phyloP scores from a whole-genome alignment of 129 eudicot genomes.

The Centella asiatica region DNA sequence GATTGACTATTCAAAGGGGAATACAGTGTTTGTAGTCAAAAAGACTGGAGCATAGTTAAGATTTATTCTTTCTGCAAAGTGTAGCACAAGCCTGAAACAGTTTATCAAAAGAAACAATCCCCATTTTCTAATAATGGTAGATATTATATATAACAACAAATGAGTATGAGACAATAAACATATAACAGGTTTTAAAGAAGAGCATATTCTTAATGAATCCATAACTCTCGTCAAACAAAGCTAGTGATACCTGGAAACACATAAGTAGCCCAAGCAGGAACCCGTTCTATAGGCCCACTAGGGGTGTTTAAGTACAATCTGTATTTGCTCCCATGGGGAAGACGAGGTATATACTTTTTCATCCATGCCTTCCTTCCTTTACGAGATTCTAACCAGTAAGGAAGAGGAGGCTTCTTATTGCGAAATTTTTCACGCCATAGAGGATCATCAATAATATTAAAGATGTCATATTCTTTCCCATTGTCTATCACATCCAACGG shows the following conservation, averaged over 20 bases:
- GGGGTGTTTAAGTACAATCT: conserved; percentile 91
- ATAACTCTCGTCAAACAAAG: not conserved
- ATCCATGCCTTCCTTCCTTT: conserved; percentile 93
- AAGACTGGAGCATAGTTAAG: not conserved
- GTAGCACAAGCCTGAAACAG: not conserved
- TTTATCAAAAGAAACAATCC: not conserved
- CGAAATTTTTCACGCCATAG: conserved; percentile 58
- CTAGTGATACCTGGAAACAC: conserved; percentile 77
- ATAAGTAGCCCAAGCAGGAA: conserved; percentile 98
- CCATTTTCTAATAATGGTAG: not conserved
- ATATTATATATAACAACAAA: not conserved
- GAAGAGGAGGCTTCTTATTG: conserved; percentile 68
- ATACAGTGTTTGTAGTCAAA: not conserved
- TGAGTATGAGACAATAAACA: not conserved
- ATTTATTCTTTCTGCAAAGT: not conserved
- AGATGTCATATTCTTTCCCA: conserved; percentile 66
- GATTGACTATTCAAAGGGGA: not conserved
- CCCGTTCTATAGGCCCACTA: conserved; percentile 80
- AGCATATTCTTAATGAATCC: not conserved
- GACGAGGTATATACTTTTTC: conserved; percentile 68
- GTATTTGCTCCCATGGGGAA: conserved; percentile 96
- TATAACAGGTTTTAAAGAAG: not conserved
- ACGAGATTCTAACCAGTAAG: conserved; percentile 90
- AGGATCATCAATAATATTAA: conserved; percentile 63
- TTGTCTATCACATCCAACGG: conserved; percentile 72